Evolutionary conservation across 306 rosid species (phyloP).

Genomic region (Comarum palustre): DNA sequence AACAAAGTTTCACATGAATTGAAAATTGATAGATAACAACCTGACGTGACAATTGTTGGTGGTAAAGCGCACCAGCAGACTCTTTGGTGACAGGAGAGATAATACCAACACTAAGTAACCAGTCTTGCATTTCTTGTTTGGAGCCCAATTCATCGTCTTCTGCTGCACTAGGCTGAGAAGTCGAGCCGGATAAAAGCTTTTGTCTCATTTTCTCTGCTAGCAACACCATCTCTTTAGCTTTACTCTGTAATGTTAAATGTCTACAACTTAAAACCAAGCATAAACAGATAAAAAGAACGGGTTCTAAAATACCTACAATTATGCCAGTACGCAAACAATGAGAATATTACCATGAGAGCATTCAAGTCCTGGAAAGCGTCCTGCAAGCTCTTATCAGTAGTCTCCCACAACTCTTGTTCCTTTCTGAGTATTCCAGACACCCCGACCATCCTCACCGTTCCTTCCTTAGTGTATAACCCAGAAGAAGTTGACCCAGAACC

Average conservation of each 20-base stretch:
- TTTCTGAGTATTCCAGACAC: conserved; percentile 93
- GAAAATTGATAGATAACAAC: conserved; percentile 36
- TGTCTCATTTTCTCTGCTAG: conserved; percentile 98
- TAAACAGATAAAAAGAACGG: not conserved
- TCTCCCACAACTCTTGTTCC: conserved; percentile 99
- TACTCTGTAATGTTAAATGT: conserved; percentile 61
- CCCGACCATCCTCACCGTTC: conserved; percentile 89
- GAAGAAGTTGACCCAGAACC: conserved; percentile 8
- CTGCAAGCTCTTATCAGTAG: conserved; percentile 90
- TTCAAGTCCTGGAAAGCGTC: conserved; percentile 98
- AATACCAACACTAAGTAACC: conserved; percentile 90
- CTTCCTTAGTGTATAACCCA: conserved; percentile 66
- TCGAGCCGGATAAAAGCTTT: conserved; percentile 73
- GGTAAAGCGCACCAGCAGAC: conserved; percentile 94
- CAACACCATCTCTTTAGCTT: conserved; percentile 97
- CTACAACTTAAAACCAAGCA: conserved; percentile 22
- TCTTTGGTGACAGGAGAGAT: conserved; percentile 96
- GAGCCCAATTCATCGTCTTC: conserved; percentile 87
- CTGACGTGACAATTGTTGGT: conserved; percentile 95
- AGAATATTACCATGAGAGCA: conserved; percentile 75
- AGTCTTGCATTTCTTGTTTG: conserved; percentile 94
- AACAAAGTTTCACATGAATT: not conserved
- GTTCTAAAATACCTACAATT: not conserved
- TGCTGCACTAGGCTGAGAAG: conserved; percentile 48
- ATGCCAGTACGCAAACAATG: not conserved